A percentile compares a stretch with the other conserved stretches of the same genome.
Evolutionary conservation across 2,329 filamentous ascomycete genomes (phyloP).

Genomic region (Nigrospora sphaerica): DNA sequence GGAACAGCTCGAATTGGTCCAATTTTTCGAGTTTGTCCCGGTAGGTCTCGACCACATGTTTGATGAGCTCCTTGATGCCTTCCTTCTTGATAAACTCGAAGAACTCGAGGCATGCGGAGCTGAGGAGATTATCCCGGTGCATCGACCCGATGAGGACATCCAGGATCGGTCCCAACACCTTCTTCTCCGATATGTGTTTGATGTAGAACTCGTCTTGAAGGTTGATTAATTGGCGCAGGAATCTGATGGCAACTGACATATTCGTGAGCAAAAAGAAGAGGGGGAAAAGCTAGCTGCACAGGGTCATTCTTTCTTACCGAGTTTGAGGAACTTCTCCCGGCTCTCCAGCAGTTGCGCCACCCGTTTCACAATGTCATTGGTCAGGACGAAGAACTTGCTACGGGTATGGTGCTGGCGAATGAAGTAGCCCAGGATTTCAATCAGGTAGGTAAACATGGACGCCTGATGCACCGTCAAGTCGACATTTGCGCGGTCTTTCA

Average conservation of each 20-base stretch:
- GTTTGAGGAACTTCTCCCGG: slow-evolving; percentile 84
- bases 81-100: slow-evolving; percentile 87
- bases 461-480: slow-evolving; percentile 76
- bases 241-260: slow-evolving; percentile 72
- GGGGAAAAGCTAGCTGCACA: not conserved
- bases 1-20: slow-evolving; percentile 80
- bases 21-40: slow-evolving; percentile 69
- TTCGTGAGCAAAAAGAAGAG: not conserved
- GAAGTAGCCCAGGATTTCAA: slow-evolving; percentile 92
- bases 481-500: slow-evolving; percentile 64
- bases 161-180: slow-evolving; percentile 76
- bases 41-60: slow-evolving; percentile 78
- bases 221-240: slow-evolving; percentile 80
- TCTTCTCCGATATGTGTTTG: slow-evolving; percentile 73
- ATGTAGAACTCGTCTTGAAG: slow-evolving; percentile 90
- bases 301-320: slow-evolving; percentile 52
- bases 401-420: slow-evolving; percentile 81
- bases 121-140: slow-evolving; percentile 86
- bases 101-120: slow-evolving; percentile 88
- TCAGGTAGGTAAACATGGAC: slow-evolving; percentile 82
- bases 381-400: slow-evolving; percentile 81
- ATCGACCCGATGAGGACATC: slow-evolving; percentile 79
- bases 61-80: slow-evolving; percentile 71
- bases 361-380: slow-evolving; percentile 68
- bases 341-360: slow-evolving; percentile 77